Evolutionary conservation across 192 early-diverging fungal species (phyloP), one percentile per base, ranked within the genome.

Genomic region (Gryganskiella cystojenkinii): DNA sequence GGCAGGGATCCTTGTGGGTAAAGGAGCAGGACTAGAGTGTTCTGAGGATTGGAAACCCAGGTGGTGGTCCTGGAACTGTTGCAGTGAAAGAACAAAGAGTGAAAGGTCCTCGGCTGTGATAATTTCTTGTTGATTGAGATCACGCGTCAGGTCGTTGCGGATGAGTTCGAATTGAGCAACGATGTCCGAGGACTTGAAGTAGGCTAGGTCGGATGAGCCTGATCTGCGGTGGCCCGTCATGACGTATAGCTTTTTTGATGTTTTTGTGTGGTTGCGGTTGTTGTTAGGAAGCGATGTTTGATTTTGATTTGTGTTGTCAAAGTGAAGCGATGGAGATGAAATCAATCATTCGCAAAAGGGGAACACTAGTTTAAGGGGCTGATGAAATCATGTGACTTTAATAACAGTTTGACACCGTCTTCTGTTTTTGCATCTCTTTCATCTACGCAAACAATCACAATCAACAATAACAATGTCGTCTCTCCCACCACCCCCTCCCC

Each of bases 1-100:
- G 8, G 79, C 67, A 17, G 87, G 87, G 27, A 89, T 80, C 34
- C 82, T 80, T 10, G 70, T 45, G 1, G 81, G 68, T 19, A 56
- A 53, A 13, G 53, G 22, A 5, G 34, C 24, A 5, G 40, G 22
- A 3, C 49, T 61, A 15, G 61, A 14, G 28, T 27, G 64, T 34
- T 51, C 20, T 24, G 25, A 8, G 20, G 37, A 7, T 17, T 51
- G 15, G 31, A 72, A 37, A 3, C 85, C 87, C 11, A 89, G 65
- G 53, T 54, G 65, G 15, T 85, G 81, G 53, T 89, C 79, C 69
- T 89, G 87, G 55, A 87, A 85, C 49, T 87, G 81, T 37, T 85
- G 84, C 51, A 89, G 45, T 20, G 74, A 66, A 31, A 82, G 75
- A 17, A 80, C 61, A 27, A 87, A 76, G 7, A 64, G 42, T 10